Evolutionary conservation across 768 basidiomycete species (phyloP), one percentile per base, ranked within the genome.

Genomic region (Mycena vulgaris): DNA sequence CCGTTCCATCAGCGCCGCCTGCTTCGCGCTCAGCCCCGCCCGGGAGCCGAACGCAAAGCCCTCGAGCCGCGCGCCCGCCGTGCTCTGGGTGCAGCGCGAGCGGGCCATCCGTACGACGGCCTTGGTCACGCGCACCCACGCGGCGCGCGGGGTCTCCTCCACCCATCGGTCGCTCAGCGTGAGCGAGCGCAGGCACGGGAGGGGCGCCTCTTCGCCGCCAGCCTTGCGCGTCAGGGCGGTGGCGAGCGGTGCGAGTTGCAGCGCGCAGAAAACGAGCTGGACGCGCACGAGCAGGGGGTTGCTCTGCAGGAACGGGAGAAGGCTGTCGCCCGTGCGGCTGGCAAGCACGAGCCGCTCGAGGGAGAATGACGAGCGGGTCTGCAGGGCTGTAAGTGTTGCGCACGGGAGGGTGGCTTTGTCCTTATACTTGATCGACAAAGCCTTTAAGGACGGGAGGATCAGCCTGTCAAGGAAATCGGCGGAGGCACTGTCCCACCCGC

Each of bases 361-460:
- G 8, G 71, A 72, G 35, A 66, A 69, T 1, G 35, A 39, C 8
- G 71, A 72, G 28, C 71, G 71, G 1, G 28, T 59, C 45, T 72
- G 71, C 21, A 72, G n/a, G 3, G 16, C 63, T 51, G 39, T 37
- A 1, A 72, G 55, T 3, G 61, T 58, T 17, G 31, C 53, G 51
- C 68, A 63, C 0, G 65, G 68, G 9, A 69, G 62, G 37, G 21
- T 6, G 27, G 30, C 39, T 2, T 9, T 21, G 42, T 58, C 49
- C 27, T 42, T 66, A 47, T 39, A 33, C 30, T 45, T 55, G 27
- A 72, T 66, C n/a, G 71, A 57, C 5, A 72, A 49, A 5, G 63
- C 67, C 49, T 40, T 56, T 10, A 72, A 55, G 10, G 63, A 61
- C 13, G 72, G 72, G n/a, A 73, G 56, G 28, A 63, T 35, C 21